Base-by-base conservation (phyloP, 179 eudicot genomes). In the Beta corolliflora region DNA sequence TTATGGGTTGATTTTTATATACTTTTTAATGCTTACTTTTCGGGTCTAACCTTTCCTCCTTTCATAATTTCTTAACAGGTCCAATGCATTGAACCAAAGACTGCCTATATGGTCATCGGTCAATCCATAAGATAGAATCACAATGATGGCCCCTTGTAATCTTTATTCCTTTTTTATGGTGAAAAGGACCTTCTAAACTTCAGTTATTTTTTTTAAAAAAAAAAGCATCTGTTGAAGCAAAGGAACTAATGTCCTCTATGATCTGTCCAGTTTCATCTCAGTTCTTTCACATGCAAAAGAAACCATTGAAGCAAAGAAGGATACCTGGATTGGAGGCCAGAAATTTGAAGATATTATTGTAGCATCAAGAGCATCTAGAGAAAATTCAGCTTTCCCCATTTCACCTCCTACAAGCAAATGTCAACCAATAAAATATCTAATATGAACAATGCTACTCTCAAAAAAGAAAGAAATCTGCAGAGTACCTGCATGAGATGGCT, bases 301-400 rank as follows among this genome's bases (percentile, higher is more conserved):
- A 59, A 48, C 65, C n/a, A 59, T 67, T 36, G 67, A 65, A 59
- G 54, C 50, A 70, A 58, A 29, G 65, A 18, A 45, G 19, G 81
- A 71, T 90, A 94, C 98, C 98, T 94, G 98, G 83, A 94, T 96
- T n/a, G 96, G 97, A 76, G 99, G 98, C 99, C 99, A 96, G 87
- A 96, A 96, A 87, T 96, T 96, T 83, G 97, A 88, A 41, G 99
- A 96, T 85, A 96, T 89, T 82, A 96, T 94, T 9, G 98, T 93
- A 82, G 99, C 91, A 90, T 84, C 88, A 78, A 96, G 81, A 79
- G 84, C 87, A 84, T 92, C 91, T 70, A 92, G 85, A 53, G 97
- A 92, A 48, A 88, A 77, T 16, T 81, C 97, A 84, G 77, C 52
- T 76, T 92, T 91, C 81, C 75, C 84, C 10, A 52, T 64, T 59